These are phyloP conservation scores for Lophium mytilinum DNA, from an alignment of 495 filamentous ascomycete species.

Conservation along the genomic window DNA sequence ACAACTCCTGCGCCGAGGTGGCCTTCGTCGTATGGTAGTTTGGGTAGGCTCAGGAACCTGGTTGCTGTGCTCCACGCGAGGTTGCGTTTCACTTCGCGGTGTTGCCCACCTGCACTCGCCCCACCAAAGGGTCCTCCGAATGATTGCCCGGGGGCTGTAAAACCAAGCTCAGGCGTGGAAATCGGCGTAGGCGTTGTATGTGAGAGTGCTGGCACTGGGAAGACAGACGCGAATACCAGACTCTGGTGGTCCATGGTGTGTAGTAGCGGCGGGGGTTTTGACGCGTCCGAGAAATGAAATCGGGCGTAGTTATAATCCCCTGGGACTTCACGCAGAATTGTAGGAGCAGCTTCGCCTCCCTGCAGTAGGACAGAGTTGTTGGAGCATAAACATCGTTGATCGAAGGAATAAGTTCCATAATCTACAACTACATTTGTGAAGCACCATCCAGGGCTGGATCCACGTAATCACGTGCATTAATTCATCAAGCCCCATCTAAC, in stretches of 20 bases:
- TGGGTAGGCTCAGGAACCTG: slow-evolving; percentile 23
- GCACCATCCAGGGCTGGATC: not conserved
- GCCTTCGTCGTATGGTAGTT: not conserved
- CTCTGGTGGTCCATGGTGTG: slow-evolving; percentile 17
- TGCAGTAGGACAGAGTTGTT: not conserved
- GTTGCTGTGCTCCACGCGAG: slow-evolving; percentile 35
- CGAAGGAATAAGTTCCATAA: not conserved
- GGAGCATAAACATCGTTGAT: not conserved
- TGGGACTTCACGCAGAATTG: too few species aligned
- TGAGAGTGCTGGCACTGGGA: slow-evolving; percentile 21
- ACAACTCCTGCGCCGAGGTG: not conserved
- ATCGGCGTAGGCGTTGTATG: slow-evolving; percentile 34
- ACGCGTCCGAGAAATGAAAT: too few species aligned
- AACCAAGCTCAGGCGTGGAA: slow-evolving; percentile 31
- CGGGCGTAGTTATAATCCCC: too few species aligned
- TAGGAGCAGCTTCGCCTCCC: too few species aligned
- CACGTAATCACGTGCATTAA: not conserved
- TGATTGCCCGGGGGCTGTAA: slow-evolving; percentile 25
- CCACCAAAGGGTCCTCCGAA: slow-evolving; percentile 27
- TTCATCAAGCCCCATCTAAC: too few species aligned
- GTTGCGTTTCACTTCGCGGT: slow-evolving; percentile 22
- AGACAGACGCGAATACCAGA: slow-evolving; percentile 27
- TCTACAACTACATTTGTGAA: slow-evolving; percentile 2
- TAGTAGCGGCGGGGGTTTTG: not conserved
- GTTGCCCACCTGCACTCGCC: not conserved